phyloP scores from a whole-genome alignment of 1,139 yeast genomes.

The Diutina sp. region DNA sequence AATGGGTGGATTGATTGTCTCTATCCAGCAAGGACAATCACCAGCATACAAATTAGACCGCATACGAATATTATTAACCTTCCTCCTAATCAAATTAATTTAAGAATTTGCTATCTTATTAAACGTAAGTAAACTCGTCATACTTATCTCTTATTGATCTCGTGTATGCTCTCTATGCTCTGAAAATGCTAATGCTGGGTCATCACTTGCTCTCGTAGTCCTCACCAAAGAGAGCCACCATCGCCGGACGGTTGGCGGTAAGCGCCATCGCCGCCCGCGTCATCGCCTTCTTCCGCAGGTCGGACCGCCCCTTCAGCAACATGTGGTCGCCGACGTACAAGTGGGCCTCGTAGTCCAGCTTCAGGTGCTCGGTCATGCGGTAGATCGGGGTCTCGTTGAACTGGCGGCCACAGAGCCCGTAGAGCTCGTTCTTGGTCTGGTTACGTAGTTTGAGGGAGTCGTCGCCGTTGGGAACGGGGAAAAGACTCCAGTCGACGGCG shows the following conservation, averaged over 20 bases:
- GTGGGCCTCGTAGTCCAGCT: slow-evolving; percentile 16
- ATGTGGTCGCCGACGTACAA: slow-evolving; percentile 22
- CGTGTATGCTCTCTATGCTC: too few relatives aligned
- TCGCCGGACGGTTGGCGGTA: slow-evolving; percentile 19
- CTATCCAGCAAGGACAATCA: too few relatives aligned
- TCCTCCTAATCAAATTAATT: too few relatives aligned
- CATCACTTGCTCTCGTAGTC: background rate
- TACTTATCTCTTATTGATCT: too few relatives aligned
- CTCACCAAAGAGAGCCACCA: slow-evolving; percentile 8
- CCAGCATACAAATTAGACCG: too few relatives aligned
- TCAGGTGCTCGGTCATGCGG: background rate
- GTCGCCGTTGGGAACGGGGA: slow-evolving; percentile 18
- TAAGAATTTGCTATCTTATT: too few relatives aligned
- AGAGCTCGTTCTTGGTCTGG: slow-evolving; percentile 26
- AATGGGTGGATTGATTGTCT: too few relatives aligned
- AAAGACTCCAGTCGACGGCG: slow-evolving; percentile 4
- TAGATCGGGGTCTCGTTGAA: slow-evolving; percentile 31
- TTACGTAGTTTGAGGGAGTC: slow-evolving; percentile 4
- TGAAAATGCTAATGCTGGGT: background rate
- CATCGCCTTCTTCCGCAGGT: slow-evolving; percentile 27
- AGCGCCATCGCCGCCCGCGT: slow-evolving; percentile 36
- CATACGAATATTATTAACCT: too few relatives aligned
- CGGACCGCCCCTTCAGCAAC: slow-evolving; percentile 26
- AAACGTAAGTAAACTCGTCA: too few relatives aligned
- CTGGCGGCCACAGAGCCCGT: slow-evolving; percentile 28